Percentiles rank a stretch among this genome's conserved stretches.
phyloP scores from a whole-genome alignment of 2,329 filamentous ascomycete species.

The Ceratocystis cubensis region DNA sequence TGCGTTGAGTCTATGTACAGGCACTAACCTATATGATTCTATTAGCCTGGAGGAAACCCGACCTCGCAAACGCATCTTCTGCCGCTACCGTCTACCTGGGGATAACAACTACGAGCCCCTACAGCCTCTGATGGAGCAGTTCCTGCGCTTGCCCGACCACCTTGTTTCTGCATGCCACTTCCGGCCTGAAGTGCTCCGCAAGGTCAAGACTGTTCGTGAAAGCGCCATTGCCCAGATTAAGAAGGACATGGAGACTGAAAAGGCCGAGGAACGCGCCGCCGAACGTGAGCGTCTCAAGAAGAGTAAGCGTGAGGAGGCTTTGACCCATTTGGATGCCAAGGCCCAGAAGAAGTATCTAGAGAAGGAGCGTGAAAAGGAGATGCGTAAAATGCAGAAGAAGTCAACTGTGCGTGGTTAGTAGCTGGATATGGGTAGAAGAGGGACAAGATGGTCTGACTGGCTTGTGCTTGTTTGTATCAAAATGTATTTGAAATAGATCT shows the following conservation, averaged over 20 bases:
- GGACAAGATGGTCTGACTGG: neutral
- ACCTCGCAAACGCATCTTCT: conserved; percentile 75
- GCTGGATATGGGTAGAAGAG: neutral
- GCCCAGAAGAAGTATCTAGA: conserved; percentile 78
- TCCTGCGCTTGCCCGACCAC: conserved; percentile 71
- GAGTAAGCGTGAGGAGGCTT: conserved; percentile 74
- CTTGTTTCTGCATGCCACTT: conserved; percentile 70
- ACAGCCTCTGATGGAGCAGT: conserved; percentile 66
- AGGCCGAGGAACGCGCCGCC: conserved; percentile 61
- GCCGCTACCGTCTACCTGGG: conserved; percentile 59
- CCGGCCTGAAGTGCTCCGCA: conserved; percentile 78
- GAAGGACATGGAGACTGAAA: conserved; percentile 65
- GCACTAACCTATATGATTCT: conserved; percentile 9
- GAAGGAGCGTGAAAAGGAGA: conserved; percentile 64
- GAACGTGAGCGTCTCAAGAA: conserved; percentile 71
- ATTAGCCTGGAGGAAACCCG: conserved; percentile 66
- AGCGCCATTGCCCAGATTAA: conserved; percentile 67
- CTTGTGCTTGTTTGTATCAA: neutral
- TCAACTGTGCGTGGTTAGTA: conserved; percentile 39
- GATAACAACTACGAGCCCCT: conserved; percentile 51
- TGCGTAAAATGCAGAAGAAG: conserved; percentile 44
- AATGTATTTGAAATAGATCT: conserved; percentile 6
- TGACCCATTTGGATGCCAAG: conserved; percentile 65
- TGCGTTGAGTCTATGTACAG: neutral
- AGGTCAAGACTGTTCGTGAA: conserved; percentile 69